Evolutionary conservation across 2,329 filamentous ascomycete species (phyloP).

Genomic region (Pyrenochaeta sp.): DNA sequence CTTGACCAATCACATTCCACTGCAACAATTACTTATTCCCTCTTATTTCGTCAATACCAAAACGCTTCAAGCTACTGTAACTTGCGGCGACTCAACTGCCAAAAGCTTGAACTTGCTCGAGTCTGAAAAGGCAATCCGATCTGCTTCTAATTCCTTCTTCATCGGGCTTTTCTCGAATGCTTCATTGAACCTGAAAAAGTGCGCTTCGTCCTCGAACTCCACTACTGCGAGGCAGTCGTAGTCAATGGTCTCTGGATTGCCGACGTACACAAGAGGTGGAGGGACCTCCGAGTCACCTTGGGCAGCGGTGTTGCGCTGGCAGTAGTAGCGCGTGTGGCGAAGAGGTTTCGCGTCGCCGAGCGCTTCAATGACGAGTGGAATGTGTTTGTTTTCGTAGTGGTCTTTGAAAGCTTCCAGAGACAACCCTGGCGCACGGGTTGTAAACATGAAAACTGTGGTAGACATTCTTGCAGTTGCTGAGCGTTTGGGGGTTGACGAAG

Average conservation of each 20-base stretch:
- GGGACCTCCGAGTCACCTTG: conserved; percentile 2
- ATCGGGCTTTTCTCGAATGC: conserved; percentile 13
- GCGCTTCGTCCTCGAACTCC: conserved; percentile 25
- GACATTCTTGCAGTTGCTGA: conserved; percentile 15
- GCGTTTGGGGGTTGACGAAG: background rate
- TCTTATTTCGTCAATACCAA: no score
- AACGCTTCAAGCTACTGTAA: conserved; percentile 4
- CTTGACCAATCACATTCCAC: no score
- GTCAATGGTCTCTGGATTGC: conserved; percentile 9
- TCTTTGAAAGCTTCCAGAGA: conserved; percentile 26
- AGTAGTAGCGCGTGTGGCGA: conserved; percentile 32
- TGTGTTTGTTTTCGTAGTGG: conserved; percentile 32
- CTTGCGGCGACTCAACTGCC: conserved; percentile 21
- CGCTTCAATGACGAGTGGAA: conserved; percentile 30
- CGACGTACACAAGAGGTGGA: conserved; percentile 14
- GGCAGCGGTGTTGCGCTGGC: conserved; percentile 16
- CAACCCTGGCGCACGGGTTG: conserved; percentile 26
- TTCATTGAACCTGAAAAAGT: conserved; percentile 25
- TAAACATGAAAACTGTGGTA: conserved; percentile 27
- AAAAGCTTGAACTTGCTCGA: conserved; percentile 15
- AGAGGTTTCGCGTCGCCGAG: conserved; percentile 29
- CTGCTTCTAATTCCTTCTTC: conserved; percentile 10
- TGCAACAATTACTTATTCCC: no score
- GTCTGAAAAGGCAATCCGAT: conserved; percentile 25
- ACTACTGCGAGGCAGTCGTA: conserved; percentile 31